Conservation (phyloP, 2,329 filamentous ascomycete genomes). For the Penicillium olsonii region DNA sequence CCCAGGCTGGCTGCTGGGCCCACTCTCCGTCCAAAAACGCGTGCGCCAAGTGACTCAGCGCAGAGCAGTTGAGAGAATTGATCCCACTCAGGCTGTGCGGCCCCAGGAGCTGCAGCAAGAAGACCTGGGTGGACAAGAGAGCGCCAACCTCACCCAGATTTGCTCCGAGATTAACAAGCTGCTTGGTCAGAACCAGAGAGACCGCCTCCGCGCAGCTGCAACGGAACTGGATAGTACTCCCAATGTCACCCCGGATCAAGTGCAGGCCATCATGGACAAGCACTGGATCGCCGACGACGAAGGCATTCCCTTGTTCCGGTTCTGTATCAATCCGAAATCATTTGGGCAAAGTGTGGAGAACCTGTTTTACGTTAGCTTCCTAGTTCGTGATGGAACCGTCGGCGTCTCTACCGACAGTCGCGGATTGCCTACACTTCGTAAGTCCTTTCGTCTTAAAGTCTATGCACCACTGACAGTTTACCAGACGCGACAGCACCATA, state of each 20-base stretch:
- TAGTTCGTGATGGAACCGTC: conserved; percentile 82
- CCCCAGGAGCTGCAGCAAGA: conserved; percentile 76
- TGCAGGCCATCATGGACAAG: conserved; percentile 60
- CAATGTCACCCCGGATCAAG: conserved; percentile 41
- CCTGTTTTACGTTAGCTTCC: conserved; percentile 92
- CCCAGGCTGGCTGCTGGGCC: conserved; percentile 82
- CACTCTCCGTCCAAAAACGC: conserved; percentile 85
- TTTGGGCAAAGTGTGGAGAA: conserved; percentile 97
- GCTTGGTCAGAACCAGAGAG: conserved; percentile 50
- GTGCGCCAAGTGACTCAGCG: conserved; percentile 70
- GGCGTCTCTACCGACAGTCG: conserved; percentile 72
- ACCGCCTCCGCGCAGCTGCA: conserved; percentile 52
- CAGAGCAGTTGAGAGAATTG: conserved; percentile 67
- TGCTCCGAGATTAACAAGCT: conserved; percentile 72
- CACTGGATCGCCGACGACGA: conserved; percentile 67
- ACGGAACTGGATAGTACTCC: conserved; percentile 39
- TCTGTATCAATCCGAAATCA: conserved; percentile 83
- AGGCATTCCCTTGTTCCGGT: conserved; percentile 78
- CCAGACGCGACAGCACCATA: conserved; percentile 49
- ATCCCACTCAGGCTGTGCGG: conserved; percentile 66
- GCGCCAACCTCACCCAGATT: conserved; percentile 75
- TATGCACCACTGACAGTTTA: conserved; percentile 16
- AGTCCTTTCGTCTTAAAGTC: conserved; percentile 39
- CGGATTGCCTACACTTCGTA: conserved; percentile 77
- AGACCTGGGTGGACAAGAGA: conserved; percentile 74